Evolutionary conservation across 257 asterid species (phyloP).

Genomic region (Dorcoceras hygrometricum): DNA sequence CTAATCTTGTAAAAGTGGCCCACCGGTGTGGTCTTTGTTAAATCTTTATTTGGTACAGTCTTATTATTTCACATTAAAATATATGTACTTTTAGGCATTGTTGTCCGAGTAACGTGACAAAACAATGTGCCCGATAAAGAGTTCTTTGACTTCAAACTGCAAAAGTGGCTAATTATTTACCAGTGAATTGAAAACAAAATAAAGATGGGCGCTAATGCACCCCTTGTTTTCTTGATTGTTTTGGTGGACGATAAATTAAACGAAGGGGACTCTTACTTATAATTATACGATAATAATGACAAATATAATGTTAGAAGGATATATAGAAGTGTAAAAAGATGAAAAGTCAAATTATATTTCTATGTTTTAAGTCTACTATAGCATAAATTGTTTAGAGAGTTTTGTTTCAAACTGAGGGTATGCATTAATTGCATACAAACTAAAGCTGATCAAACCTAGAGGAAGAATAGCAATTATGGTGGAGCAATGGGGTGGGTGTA

Average conservation of each 20-base stretch:
- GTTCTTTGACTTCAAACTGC: constrained; percentile 43
- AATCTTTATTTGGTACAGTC: constrained; percentile 1
- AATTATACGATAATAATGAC: too few relatives aligned
- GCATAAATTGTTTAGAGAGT: too few relatives aligned
- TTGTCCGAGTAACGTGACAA: constrained; percentile 33
- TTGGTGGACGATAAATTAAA: constrained; percentile 19
- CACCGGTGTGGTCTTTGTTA: constrained; percentile 10
- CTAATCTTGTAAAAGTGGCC: constrained; percentile 13
- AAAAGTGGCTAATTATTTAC: constrained; percentile 23
- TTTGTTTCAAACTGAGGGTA: background rate
- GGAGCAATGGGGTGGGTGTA: background rate
- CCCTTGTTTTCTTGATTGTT: constrained; percentile 32
- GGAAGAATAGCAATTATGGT: background rate
- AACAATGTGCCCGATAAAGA: constrained; percentile 37
- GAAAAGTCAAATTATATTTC: too few relatives aligned
- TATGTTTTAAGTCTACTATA: too few relatives aligned
- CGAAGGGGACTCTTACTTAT: background rate
- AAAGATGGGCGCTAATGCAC: constrained; percentile 47
- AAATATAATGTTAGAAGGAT: too few relatives aligned
- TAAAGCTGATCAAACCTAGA: too few relatives aligned
- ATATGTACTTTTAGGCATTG: constrained; percentile 18
- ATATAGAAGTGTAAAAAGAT: too few relatives aligned
- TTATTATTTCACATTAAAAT: constrained; percentile 16
- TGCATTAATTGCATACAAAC: background rate
- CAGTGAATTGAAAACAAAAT: constrained; percentile 36